Evolutionary conservation across 306 rosid genomes (phyloP), one percentile per base, ranked within the genome.

Genomic region (Bauhinia variegata): DNA sequence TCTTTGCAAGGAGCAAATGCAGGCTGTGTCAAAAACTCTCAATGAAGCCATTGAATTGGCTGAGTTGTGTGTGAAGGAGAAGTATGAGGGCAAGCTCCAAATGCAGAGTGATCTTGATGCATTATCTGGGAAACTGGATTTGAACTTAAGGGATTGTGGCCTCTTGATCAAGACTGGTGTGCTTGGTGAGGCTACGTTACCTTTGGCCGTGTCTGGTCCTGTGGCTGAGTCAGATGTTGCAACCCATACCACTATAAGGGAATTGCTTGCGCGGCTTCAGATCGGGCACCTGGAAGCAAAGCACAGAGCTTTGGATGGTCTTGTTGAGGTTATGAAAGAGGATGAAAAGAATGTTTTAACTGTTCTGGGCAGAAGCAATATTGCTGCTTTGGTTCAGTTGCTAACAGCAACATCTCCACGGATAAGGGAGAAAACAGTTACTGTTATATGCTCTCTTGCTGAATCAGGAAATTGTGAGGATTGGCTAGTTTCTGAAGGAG

Each of bases 91-190:
- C 18, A 93, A 93, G 79, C 95, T 93, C 51, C 55, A 82, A 74
- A 93, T 91, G 95, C 99, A 93, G 76, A 93, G 96, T 60, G 91
- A 93, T 79, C 96, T 93, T 3, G 99, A 93, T 46, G 83, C 96
- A 1, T 75, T 93, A 44, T 80, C 80, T 0, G 96, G 97, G 49
- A 86, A 88, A 47, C 75, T 90, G 49, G 99, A 93, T 63, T 86
- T 93, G 76, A 88, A 88, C 81, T 80, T 93, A 49, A 85, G 86
- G 62, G 99, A 93, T 68, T 93, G 97, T 65, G 71, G 90, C 44
- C 85, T 90, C 59, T 65, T 93, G 79, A 85, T 87, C 77, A 93
- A 88, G 84, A 89, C 96, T 0, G 97, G 97, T 12, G 89, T 90
- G 65, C 97, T 93, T 0, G 95, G 97, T 16, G 99, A 90, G 66